phyloP scores from a whole-genome alignment of 345 rosid species.

The Alliaria petiolata region DNA sequence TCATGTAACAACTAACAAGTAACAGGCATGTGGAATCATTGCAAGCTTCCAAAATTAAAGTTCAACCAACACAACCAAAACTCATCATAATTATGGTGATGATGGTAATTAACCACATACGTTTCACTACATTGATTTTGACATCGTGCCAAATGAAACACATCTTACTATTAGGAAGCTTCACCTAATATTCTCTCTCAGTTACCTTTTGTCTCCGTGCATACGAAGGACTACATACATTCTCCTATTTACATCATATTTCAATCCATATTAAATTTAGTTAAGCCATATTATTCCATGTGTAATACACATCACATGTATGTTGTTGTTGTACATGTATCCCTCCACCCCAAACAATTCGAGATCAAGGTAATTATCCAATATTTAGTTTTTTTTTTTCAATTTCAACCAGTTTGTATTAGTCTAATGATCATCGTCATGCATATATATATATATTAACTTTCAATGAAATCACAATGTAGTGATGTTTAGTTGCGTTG shows the following conservation, averaged over 20 bases:
- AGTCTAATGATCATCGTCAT: neutral
- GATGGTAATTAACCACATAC: conserved; percentile 11
- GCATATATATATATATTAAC: neutral
- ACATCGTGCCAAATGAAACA: conserved; percentile 24
- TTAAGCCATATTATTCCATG: neutral
- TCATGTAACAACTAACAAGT: conserved; percentile 20
- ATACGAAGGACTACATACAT: conserved; percentile 1
- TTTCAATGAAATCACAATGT: neutral
- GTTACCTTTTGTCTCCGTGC: conserved; percentile 22
- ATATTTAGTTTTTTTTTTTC: neutral
- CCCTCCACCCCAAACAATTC: no score
- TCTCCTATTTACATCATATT: neutral
- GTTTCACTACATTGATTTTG: conserved; percentile 24
- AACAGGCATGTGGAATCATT: conserved; percentile 32
- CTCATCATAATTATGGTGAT: conserved; percentile 13
- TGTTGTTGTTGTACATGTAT: no score
- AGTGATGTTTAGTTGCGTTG: neutral
- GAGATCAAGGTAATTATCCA: no score
- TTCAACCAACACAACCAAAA: conserved; percentile 17
- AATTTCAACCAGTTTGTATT: neutral
- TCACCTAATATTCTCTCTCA: conserved; percentile 33
- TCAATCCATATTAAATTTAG: neutral
- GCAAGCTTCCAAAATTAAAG: conserved; percentile 30
- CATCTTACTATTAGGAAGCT: conserved; percentile 24
- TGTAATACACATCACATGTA: neutral